Conservation (phyloP, 208 protist species). For the Crithidia sp. region DNA sequence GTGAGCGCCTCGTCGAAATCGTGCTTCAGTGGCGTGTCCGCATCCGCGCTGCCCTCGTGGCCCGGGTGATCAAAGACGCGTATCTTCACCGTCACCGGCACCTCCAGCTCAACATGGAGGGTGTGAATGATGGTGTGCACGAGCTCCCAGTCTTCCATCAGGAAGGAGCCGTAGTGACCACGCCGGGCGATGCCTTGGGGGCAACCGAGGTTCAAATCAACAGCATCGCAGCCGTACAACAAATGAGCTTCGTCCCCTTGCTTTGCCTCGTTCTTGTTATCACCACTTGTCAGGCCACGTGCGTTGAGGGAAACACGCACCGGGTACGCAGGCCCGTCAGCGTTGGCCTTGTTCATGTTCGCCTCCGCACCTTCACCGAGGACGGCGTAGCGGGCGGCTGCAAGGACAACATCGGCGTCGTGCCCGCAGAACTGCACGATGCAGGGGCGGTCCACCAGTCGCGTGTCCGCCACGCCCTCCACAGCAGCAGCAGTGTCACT, state of each 20-base stretch:
- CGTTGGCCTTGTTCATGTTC: background rate
- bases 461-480: conserved; percentile 6
- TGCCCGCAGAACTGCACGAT: conserved; percentile 91
- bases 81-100: conserved; percentile 94
- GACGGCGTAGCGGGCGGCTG: conserved; percentile 62
- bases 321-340: background rate
- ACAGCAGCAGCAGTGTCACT: background rate
- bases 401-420: conserved; percentile 66
- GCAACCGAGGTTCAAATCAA: conserved; percentile 93
- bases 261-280: background rate
- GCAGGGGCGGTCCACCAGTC: conserved; percentile 69
- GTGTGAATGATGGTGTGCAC: conserved; percentile 86
- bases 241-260: conserved; percentile 1
- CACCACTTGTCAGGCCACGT: too few species aligned
- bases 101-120: conserved; percentile 79
- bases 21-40: conserved; percentile 6
- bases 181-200: conserved; percentile 93
- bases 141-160: conserved; percentile 90
- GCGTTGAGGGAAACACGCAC: conserved; percentile 1
- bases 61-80: conserved; percentile 75
- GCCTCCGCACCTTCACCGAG: conserved; percentile 41
- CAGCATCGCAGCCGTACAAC: conserved; percentile 78
- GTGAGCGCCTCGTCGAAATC: conserved; percentile 76
- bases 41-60: background rate
- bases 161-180: conserved; percentile 92